Conservation (phyloP, 1,284 basidiomycete genomes). For the Pseudozyma pruni region DNA sequence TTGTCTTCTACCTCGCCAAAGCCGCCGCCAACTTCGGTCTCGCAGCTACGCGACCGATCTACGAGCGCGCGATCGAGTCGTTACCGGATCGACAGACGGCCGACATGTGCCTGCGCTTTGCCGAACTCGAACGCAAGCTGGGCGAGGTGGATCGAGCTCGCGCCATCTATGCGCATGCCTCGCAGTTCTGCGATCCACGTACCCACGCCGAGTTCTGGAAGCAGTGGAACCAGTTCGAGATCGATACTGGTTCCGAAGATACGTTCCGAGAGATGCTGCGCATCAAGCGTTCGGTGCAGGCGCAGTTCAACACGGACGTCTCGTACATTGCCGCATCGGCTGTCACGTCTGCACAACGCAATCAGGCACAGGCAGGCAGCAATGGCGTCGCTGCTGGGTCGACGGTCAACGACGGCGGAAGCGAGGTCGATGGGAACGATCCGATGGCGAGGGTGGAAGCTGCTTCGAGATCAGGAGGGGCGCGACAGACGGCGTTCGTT, state of each 20-base stretch:
- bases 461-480: slow-evolving; percentile 9
- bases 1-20: slow-evolving; percentile 95
- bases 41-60: slow-evolving; percentile 94
- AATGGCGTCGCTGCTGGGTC: slow-evolving; percentile 65
- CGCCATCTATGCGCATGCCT: slow-evolving; percentile 94
- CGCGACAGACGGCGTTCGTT: slow-evolving; percentile 37
- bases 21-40: slow-evolving; percentile 91
- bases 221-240: slow-evolving; percentile 95
- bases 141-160: slow-evolving; percentile 98
- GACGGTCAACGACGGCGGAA: no score
- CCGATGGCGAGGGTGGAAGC: slow-evolving; percentile 72
- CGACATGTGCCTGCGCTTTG: slow-evolving; percentile 97
- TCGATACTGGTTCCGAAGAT: slow-evolving; percentile 96
- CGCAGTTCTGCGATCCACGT: slow-evolving; percentile 97
- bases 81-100: slow-evolving; percentile 93
- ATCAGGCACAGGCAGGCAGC: slow-evolving; percentile 38
- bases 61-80: slow-evolving; percentile 92
- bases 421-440: slow-evolving; percentile 70
- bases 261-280: slow-evolving; percentile 98
- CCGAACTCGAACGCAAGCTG: slow-evolving; percentile 93
- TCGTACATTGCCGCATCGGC: slow-evolving; percentile 68
- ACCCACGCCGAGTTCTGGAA: slow-evolving; percentile 87
- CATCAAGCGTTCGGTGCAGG: slow-evolving; percentile 97
- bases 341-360: slow-evolving; percentile 26
- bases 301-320: slow-evolving; percentile 96